Conservation (phyloP, 495 filamentous ascomycete species). For the Aspergillus wentii region DNA sequence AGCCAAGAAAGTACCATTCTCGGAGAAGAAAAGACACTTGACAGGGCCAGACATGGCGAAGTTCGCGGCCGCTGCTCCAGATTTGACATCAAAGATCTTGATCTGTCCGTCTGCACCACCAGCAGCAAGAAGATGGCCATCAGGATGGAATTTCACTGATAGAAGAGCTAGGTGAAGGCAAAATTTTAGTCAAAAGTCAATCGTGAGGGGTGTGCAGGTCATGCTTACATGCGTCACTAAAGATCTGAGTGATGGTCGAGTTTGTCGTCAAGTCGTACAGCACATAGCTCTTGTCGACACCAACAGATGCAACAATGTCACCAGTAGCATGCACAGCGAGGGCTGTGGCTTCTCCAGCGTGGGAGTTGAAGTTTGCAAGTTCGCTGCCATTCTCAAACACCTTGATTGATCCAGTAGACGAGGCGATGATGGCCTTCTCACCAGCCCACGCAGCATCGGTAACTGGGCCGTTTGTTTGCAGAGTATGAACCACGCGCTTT, state of each 20-base stretch:
- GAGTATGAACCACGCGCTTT: slow-evolving; percentile 59
- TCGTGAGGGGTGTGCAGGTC: neutral
- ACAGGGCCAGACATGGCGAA: slow-evolving; percentile 66
- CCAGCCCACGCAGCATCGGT: slow-evolving; percentile 80
- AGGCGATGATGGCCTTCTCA: slow-evolving; percentile 64
- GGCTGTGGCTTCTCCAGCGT: slow-evolving; percentile 75
- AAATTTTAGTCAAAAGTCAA: slow-evolving; percentile 5
- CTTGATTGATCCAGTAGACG: slow-evolving; percentile 70
- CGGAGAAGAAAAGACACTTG: slow-evolving; percentile 77
- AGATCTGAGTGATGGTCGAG: slow-evolving; percentile 68
- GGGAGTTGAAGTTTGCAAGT: slow-evolving; percentile 61
- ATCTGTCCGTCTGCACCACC: slow-evolving; percentile 73
- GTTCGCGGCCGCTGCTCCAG: slow-evolving; percentile 61
- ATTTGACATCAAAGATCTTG: slow-evolving; percentile 80
- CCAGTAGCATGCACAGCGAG: slow-evolving; percentile 80
- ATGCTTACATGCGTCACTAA: slow-evolving; percentile 72
- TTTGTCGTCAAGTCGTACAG: slow-evolving; percentile 75
- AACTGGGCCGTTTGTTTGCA: slow-evolving; percentile 64
- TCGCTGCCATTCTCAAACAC: slow-evolving; percentile 66
- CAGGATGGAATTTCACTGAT: slow-evolving; percentile 84
- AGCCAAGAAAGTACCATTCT: slow-evolving; percentile 96
- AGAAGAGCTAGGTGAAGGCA: slow-evolving; percentile 54
- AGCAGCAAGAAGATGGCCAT: slow-evolving; percentile 87
- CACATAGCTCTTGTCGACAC: slow-evolving; percentile 88
- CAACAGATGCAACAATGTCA: slow-evolving; percentile 80